A percentile compares a stretch with the other conserved stretches of the same genome.
phyloP scores from a whole-genome alignment of 2,329 filamentous ascomycete genomes.

The Fusarium xylarioides region DNA sequence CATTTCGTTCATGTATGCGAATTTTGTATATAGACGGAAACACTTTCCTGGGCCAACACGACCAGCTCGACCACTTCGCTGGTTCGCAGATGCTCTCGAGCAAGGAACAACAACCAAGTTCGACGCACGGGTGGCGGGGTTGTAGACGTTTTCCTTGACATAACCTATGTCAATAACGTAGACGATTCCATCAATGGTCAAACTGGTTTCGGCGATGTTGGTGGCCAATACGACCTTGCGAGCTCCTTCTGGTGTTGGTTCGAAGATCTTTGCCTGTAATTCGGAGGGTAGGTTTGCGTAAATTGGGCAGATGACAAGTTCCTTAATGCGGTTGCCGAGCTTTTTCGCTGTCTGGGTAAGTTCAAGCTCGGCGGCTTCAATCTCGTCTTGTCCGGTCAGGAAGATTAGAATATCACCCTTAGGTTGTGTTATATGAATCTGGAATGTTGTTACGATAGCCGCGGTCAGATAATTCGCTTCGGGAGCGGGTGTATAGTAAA shows the following conservation, averaged over 20 bases:
- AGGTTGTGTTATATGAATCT: constrained; percentile 89
- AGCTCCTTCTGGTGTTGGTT: constrained; percentile 84
- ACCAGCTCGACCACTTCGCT: constrained; percentile 90
- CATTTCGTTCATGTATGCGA: constrained; percentile 93
- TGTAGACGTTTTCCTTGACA: constrained; percentile 95
- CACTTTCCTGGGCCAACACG: constrained; percentile 93
- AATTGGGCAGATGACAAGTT: constrained; percentile 90
- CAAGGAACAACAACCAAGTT: constrained; percentile 90
- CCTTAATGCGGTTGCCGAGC: constrained; percentile 82
- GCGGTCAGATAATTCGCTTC: constrained; percentile 95
- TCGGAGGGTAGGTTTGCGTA: constrained; percentile 94
- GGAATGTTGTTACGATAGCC: constrained; percentile 91
- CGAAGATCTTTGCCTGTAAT: constrained; percentile 91
- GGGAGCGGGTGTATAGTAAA: constrained; percentile 88
- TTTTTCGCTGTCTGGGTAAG: constrained; percentile 88
- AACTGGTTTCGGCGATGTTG: constrained; percentile 94
- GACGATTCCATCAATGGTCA: constrained; percentile 95
- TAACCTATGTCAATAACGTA: constrained; percentile 97
- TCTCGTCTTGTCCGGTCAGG: constrained; percentile 95
- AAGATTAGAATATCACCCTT: constrained; percentile 94
- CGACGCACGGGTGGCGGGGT: constrained; percentile 90
- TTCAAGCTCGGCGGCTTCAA: constrained; percentile 85
- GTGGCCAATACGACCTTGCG: constrained; percentile 94
- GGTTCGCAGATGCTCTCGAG: constrained; percentile 90
- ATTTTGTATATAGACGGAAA: constrained; percentile 93